Percentiles rank a stretch among this genome's conserved stretches.
Evolutionary conservation across 1,284 basidiomycete species (phyloP).

Genomic region (Exobasidium cylindrosporum): DNA sequence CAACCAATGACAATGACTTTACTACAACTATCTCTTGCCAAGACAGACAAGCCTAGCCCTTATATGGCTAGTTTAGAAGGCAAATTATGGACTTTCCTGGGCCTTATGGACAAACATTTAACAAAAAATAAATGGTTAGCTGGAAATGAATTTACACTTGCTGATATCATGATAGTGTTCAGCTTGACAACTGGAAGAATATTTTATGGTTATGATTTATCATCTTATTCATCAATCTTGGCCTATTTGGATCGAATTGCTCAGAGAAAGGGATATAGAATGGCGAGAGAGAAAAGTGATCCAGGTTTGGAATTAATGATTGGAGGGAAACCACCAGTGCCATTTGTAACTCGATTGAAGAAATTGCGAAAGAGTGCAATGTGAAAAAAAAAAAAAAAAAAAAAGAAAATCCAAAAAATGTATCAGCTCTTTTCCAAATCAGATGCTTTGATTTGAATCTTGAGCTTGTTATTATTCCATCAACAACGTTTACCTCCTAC

Average conservation of each 20-base stretch:
- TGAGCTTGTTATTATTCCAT: too few species aligned
- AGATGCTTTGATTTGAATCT: too few species aligned
- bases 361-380: too few species aligned
- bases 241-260: neutral
- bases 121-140: neutral
- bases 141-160: conserved; percentile 11
- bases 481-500: too few species aligned
- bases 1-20: neutral
- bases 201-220: neutral
- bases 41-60: neutral
- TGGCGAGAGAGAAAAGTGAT: neutral
- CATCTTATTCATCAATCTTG: neutral
- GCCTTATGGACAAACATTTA: conserved; percentile 8
- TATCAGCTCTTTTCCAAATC: too few species aligned
- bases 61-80: neutral
- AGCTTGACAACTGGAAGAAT: neutral
- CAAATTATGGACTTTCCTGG: neutral
- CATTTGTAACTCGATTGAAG: neutral
- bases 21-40: neutral
- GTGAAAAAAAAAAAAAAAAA: too few species aligned
- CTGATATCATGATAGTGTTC: conserved; percentile 7
- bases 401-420: too few species aligned
- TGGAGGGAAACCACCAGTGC: neutral
- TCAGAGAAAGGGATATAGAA: conserved; percentile 5
- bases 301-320: conserved; percentile 7